Conservation (phyloP, 2,329 filamentous ascomycete genomes). For the Epichloe brachyelytri region DNA sequence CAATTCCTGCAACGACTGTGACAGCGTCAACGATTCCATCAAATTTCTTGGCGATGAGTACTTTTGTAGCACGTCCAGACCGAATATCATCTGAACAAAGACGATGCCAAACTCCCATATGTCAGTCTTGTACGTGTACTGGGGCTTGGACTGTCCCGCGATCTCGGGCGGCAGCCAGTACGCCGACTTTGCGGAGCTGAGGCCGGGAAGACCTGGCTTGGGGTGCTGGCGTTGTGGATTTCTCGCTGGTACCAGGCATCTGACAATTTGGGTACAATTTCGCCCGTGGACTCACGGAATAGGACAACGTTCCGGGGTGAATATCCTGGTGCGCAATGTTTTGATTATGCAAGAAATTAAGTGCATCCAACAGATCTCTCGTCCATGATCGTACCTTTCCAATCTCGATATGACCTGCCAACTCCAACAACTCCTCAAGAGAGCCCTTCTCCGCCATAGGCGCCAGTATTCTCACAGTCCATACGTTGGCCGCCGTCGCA, state of each 20-base stretch:
- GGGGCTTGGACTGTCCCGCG: slow-evolving; percentile 43
- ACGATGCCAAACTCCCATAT: slow-evolving; percentile 92
- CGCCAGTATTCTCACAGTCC: slow-evolving; percentile 63
- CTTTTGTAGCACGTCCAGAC: slow-evolving; percentile 59
- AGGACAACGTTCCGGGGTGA: slow-evolving; percentile 67
- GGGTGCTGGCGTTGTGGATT: slow-evolving; percentile 45
- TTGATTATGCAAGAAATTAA: slow-evolving; percentile 77
- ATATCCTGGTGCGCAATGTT: slow-evolving; percentile 76
- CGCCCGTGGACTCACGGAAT: slow-evolving; percentile 54
- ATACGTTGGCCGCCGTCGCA: slow-evolving; percentile 28
- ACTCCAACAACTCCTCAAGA: slow-evolving; percentile 66
- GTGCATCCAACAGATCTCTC: slow-evolving; percentile 77
- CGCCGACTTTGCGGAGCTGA: slow-evolving; percentile 55
- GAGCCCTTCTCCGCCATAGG: slow-evolving; percentile 74
- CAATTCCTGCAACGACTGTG: slow-evolving; percentile 64
- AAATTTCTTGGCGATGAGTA: slow-evolving; percentile 69
- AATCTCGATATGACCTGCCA: slow-evolving; percentile 60
- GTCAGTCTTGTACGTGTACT: slow-evolving; percentile 69
- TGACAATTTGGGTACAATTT: slow-evolving; percentile 59
- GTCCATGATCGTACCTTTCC: slow-evolving; percentile 77
- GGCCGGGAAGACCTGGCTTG: slow-evolving; percentile 38
- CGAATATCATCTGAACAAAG: slow-evolving; percentile 89
- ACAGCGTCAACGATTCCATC: slow-evolving; percentile 58
- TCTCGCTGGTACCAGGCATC: slow-evolving; percentile 61
- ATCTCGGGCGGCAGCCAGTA: slow-evolving; percentile 80